A percentile compares a stretch with the other conserved stretches of the same genome.
Evolutionary conservation across 2,329 filamentous ascomycete genomes (phyloP).

Genomic region (Coniella lustricola): DNA sequence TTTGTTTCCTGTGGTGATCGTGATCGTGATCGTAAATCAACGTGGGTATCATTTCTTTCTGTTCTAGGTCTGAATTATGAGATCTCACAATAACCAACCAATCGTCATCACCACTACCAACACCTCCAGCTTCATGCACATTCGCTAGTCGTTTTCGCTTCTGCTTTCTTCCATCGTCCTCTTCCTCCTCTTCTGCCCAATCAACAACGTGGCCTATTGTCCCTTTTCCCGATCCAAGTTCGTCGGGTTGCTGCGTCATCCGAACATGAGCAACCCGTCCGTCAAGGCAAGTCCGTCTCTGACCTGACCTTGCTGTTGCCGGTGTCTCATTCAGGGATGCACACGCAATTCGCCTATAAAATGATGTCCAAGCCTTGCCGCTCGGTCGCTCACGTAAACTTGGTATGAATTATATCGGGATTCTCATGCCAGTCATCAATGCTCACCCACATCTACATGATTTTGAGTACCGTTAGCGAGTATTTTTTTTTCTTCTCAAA

Average conservation of each 20-base stretch:
- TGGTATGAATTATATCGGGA: conserved; percentile 96
- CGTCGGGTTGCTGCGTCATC: no score
- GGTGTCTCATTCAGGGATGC: no score
- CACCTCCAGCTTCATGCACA: conserved; percentile 3
- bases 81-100: conserved; percentile 11
- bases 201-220: no score
- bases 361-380: not conserved
- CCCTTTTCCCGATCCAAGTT: no score
- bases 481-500: no score
- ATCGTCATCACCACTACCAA: conserved; percentile 8
- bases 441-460: conserved; percentile 99
- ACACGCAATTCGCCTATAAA: not conserved
- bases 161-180: no score
- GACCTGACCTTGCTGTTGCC: no score
- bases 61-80: conserved; percentile 13
- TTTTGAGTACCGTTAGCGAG: no score
- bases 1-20: not conserved
- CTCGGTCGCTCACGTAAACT: conserved; percentile 70
- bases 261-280: no score
- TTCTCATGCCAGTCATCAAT: conserved; percentile 99
- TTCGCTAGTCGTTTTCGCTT: no score
- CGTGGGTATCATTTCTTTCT: conserved; percentile 17
- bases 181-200: no score
- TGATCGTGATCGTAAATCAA: conserved; percentile 5
- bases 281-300: no score